Evolutionary conservation across 1,139 yeast species (phyloP).

Genomic region (Debaryomyces coudertii): DNA sequence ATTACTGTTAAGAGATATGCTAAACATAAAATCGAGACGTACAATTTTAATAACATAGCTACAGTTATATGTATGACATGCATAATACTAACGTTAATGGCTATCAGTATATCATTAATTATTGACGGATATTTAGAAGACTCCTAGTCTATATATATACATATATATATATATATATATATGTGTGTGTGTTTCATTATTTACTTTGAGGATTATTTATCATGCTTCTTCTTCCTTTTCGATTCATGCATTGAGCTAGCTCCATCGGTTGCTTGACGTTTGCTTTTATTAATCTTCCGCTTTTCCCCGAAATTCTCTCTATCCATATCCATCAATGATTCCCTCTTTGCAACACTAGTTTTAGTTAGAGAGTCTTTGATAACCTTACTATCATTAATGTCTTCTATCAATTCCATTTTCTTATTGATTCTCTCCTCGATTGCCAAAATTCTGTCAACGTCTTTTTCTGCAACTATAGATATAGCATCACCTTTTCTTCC

Average conservation of each 20-base stretch:
- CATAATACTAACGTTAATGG: constrained; percentile 46
- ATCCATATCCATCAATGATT: constrained; percentile 92
- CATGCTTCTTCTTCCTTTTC: constrained; percentile 8
- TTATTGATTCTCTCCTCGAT: constrained; percentile 83
- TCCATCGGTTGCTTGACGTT: constrained; percentile 25
- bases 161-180: constrained; percentile 1
- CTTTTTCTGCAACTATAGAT: constrained; percentile 82
- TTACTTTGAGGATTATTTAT: constrained; percentile 1
- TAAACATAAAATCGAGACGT: constrained; percentile 43
- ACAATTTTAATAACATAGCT: constrained; percentile 38
- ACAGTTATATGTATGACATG: constrained; percentile 43
- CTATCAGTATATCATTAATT: constrained; percentile 46
- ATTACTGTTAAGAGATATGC: constrained; percentile 51
- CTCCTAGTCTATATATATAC: not conserved
- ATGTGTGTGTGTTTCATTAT: constrained; percentile 2
- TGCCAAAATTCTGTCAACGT: constrained; percentile 76
- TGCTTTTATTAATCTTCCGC: constrained; percentile 57
- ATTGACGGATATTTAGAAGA: constrained; percentile 39
- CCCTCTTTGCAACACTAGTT: constrained; percentile 84
- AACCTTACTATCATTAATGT: constrained; percentile 73
- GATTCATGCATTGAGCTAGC: not conserved
- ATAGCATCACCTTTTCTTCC: constrained; percentile 65
- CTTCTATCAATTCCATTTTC: constrained; percentile 74
- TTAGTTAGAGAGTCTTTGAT: constrained; percentile 69
- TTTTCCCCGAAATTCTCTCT: constrained; percentile 84